Conservation (phyloP, 78 protist species). For the Dictyostelium firmibasis region DNA sequence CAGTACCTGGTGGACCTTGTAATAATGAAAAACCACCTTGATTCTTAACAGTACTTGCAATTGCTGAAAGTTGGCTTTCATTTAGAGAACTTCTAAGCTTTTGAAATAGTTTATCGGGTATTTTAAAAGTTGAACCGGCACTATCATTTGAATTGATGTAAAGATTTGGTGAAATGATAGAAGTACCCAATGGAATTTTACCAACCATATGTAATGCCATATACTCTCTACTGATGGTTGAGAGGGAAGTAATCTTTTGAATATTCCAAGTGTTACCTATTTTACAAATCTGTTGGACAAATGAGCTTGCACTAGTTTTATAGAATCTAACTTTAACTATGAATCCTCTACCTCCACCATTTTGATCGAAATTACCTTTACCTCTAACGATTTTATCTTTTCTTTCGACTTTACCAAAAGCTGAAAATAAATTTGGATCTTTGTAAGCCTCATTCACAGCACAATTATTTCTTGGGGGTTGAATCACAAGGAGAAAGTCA, state of each 20-base stretch:
- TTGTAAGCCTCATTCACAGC: not conserved
- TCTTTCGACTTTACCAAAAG: slow-evolving; percentile 60
- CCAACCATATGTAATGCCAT: slow-evolving; percentile 53
- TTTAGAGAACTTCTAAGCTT: not conserved
- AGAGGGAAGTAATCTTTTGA: slow-evolving; percentile 23
- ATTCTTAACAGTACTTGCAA: not conserved
- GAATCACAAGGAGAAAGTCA: not conserved
- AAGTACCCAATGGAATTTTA: slow-evolving; percentile 25
- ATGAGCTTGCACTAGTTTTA: not conserved
- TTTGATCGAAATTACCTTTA: not conserved
- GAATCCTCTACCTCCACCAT: not conserved
- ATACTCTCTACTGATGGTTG: slow-evolving; percentile 62
- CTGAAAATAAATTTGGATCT: not conserved
- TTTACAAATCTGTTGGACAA: not conserved
- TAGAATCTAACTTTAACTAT: not conserved
- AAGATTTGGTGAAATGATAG: slow-evolving; percentile 26
- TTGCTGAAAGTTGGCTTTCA: slow-evolving; percentile 47
- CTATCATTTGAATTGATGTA: not conserved
- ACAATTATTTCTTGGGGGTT: not conserved
- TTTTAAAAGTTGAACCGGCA: not conserved
- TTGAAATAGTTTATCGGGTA: not conserved
- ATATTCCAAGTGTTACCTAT: slow-evolving; percentile 15
- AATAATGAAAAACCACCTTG: slow-evolving; percentile 62
- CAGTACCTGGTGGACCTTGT: slow-evolving; percentile 91
- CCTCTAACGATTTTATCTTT: not conserved